Base-by-base conservation (phyloP, 495 filamentous ascomycete genomes). In the Xylaria palmicola region DNA sequence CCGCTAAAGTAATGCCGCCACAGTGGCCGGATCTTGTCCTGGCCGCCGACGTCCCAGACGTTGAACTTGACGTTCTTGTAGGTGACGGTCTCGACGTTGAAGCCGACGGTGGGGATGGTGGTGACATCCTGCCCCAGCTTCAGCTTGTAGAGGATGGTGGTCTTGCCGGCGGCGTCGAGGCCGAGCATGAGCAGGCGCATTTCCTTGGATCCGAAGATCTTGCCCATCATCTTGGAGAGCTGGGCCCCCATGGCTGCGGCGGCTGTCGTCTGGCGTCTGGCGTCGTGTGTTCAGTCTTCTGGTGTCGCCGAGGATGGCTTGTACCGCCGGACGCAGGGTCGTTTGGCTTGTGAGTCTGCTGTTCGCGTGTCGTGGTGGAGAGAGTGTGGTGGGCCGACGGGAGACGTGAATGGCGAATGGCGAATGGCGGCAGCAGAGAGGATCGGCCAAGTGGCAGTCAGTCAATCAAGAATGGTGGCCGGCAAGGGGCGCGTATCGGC, bases 61-160 rank as follows among this genome's bases (percentile, higher is more conserved):
- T 97, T 97, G 83, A 98, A 98, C 75, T 97, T 96, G 73, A 96
- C 91, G 72, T 98, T 98, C 82, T 96, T 97, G 79, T 96, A 96
- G 52, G 92, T 95, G 59, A 98, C 91, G n/a, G 91, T 96, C 81
- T 98, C 94, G 71, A 98, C 94, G 80, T 98, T 98, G 82, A 98
- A 98, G 57, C 94, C 95, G 68, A 98, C 94, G 30, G 94, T 98
- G 26, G 94, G 94, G 66, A 99, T 98, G n/a, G 95, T 98, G 48
- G 95, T 98, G 66, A 99, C 92, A 66, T 95, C 90, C 75, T 96
- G 92, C 73, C 96, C 92, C 63, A 98, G 86, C 83, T 98, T 98
- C 72, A 98, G 85, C 83, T 97, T 97, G 85, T 98, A 98, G n/a
- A 98, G 88, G 72, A 98, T 98, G 36, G 94, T 98, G 24, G 94